Evolutionary conservation across 1,284 basidiomycete species (phyloP), one percentile per base, ranked within the genome.

Genomic region (Heterobasidion annosum): DNA sequence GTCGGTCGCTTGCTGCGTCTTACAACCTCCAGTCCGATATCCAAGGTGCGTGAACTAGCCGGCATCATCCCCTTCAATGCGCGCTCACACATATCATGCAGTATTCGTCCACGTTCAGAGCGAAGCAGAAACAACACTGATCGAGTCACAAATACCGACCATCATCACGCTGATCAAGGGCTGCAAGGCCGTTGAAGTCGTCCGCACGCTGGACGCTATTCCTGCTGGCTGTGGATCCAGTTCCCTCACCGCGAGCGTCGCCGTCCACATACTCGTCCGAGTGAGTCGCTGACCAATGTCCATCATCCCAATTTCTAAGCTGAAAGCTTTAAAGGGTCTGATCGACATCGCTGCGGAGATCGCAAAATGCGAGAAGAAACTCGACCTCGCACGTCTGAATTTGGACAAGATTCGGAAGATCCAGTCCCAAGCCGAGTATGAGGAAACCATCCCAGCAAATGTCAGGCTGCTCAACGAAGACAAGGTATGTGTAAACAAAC

Each of bases 21-120:
- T 99, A 98, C 70, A 92, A 89, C 68, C 70, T 99, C 48, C 90
- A 93, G 62, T 88, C 76, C 42, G 90, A 97, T 64, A 88, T 96
- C 43, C 89, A 94, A 68, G 73, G 91, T 91, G 62, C 46, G 82
- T 69, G 15, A 15, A 12, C 13, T 47, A 25, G 25, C 3, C 25
- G 16, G 9, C 8, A 48, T 43, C 19, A 13, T n/a, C 52, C 12
- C 34, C 55, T 32, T 34, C 18, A 19, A 32, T 50, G 51, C 42
- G 25, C n/a, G 7, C 46, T 3, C 16, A 56, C 25, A 18, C n/a
- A 32, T 37, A 15, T 42, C 13, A 57, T 43, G 7, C 60, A 94
- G 93, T 95, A 56, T 93, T 87, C 68, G 73, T 98, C 59, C 85
- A 92, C 58, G 76, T 82, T 0, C 83, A 86, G 64, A 77, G 77